phyloP scores from a whole-genome alignment of 2,329 filamentous ascomycete species.

The Pseudogymnoascus sp. region DNA sequence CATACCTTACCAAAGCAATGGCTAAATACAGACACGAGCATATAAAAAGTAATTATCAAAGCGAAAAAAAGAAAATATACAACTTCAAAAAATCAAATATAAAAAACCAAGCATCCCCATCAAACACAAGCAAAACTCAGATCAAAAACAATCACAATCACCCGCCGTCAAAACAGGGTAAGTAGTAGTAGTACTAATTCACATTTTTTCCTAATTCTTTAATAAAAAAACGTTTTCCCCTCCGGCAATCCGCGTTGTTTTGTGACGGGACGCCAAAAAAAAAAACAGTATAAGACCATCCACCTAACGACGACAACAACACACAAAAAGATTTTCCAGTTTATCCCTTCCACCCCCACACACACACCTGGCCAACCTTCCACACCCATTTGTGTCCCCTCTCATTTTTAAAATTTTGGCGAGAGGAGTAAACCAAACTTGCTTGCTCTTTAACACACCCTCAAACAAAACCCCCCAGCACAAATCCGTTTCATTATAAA shows the following conservation, averaged over 20 bases:
- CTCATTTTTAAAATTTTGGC: not conserved
- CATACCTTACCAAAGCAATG: too few relatives aligned
- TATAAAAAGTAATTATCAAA: not conserved
- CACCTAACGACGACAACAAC: not conserved
- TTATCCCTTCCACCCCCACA: not conserved
- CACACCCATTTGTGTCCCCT: not conserved
- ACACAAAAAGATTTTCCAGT: not conserved
- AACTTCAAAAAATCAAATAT: not conserved
- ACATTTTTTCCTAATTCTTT: constrained; percentile 3
- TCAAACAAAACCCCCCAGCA: not conserved
- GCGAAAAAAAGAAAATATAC: not conserved
- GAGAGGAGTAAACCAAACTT: not conserved
- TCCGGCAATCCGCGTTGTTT: not conserved
- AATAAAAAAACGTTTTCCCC: not conserved
- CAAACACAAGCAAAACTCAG: too few relatives aligned
- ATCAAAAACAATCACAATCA: too few relatives aligned
- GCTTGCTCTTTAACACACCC: not conserved
- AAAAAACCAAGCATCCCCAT: not conserved
- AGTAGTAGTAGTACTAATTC: not conserved
- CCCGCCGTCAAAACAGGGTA: not conserved
- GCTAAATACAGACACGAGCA: not conserved
- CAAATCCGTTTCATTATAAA: not conserved
- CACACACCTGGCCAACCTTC: not conserved
- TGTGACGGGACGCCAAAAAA: not conserved
- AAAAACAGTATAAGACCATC: not conserved